These are phyloP conservation scores for Plasmodium gaboni DNA, from an alignment of 169 alveolate genomes.

Conservation along the genomic window DNA sequence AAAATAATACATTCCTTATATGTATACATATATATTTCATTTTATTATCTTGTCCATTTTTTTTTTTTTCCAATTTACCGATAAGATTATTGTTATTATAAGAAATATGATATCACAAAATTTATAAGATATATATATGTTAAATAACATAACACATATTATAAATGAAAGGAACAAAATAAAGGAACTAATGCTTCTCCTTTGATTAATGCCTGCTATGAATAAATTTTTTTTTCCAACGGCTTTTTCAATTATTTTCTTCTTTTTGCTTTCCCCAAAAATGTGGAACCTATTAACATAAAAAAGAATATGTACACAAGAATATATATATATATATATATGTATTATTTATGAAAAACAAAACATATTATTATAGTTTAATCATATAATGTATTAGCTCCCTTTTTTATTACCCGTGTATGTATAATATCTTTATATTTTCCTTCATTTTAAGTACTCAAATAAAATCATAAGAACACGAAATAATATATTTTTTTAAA, in stretches of 20 bases:
- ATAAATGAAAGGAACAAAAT: conserved; percentile 39
- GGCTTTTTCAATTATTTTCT: conserved; percentile 56
- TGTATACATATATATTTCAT: background rate
- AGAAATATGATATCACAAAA: conserved; percentile 15
- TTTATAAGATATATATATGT: conserved; percentile 55
- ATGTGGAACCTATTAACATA: conserved; percentile 49
- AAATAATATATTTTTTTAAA: background rate
- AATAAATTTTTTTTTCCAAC: conserved; percentile 72
- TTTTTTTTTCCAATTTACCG: conserved; percentile 31
- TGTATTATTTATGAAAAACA: background rate
- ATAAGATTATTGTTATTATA: conserved; percentile 21
- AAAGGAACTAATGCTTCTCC: conserved; percentile 45
- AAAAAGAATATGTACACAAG: background rate
- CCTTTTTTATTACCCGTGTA: conserved; percentile 51
- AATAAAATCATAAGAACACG: background rate
- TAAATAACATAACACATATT: conserved; percentile 65
- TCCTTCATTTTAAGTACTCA: conserved; percentile 35
- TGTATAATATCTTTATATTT: conserved; percentile 71
- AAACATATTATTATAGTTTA: background rate
- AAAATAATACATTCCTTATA: background rate
- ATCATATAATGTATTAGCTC: background rate
- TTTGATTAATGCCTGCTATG: conserved; percentile 43
- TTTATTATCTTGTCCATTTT: background rate
- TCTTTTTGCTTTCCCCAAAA: conserved; percentile 72
- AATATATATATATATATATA: background rate